phyloP scores from a whole-genome alignment of 345 rosid species.

The Psidium friedrichsthalianum region DNA sequence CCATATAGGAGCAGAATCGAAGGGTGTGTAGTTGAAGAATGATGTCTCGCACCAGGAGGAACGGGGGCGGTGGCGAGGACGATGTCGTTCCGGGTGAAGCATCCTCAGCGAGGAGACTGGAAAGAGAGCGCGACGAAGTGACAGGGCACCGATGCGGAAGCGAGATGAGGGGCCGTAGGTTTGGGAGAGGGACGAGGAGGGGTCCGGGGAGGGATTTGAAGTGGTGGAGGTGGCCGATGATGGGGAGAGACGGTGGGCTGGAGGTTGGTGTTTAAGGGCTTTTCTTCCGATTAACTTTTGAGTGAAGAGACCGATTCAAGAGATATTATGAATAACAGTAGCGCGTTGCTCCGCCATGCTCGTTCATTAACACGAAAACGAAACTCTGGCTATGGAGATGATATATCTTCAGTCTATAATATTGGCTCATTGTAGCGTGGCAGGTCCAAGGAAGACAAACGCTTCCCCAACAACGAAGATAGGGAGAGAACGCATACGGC shows the following conservation, averaged over 20 bases:
- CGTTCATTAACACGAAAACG: not conserved
- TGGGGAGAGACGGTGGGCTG: constrained; percentile 6
- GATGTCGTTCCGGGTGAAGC: constrained; percentile 13
- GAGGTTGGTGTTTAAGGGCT: not conserved
- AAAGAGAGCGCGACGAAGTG: constrained; percentile 7
- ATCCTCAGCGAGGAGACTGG: constrained; percentile 1
- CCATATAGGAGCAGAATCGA: constrained; percentile 18
- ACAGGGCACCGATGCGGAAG: constrained; percentile 11
- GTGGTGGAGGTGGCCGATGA: constrained; percentile 8
- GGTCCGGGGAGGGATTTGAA: constrained; percentile 3
- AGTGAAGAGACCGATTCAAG: not conserved
- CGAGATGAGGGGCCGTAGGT: constrained; percentile 9
- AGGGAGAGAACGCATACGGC: no score
- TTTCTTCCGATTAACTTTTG: not conserved
- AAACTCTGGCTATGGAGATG: not conserved
- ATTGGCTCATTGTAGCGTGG: no score
- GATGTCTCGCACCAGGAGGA: not conserved
- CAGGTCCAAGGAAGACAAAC: no score
- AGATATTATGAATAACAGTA: not conserved
- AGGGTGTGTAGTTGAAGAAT: constrained; percentile 21
- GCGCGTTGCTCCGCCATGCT: not conserved
- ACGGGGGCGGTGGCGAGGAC: constrained; percentile 11
- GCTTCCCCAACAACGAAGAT: no score
- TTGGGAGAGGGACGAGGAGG: not conserved
- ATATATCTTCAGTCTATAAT: no score